Conservation (phyloP, 176 grass and related monocot genomes). For the Cymbopogon citratus region DNA sequence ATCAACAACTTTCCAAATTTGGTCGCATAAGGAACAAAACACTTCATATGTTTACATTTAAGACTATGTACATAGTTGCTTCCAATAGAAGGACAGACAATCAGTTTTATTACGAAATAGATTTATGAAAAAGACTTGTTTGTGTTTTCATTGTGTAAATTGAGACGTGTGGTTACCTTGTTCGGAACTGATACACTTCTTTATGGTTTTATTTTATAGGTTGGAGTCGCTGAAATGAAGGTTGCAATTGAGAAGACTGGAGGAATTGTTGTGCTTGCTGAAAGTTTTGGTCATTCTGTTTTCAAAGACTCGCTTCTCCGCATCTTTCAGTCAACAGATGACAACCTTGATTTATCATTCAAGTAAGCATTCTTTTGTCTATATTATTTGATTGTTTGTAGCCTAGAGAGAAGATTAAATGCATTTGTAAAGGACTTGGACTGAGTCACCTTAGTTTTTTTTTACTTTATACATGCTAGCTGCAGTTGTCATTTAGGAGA, state of each 20-base stretch:
- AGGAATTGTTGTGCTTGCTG: slow-evolving; percentile 82
- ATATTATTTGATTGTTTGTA: not conserved
- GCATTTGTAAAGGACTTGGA: not conserved
- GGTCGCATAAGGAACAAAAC: not conserved
- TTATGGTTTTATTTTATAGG: slow-evolving; percentile 41
- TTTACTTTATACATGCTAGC: not conserved
- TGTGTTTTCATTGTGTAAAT: slow-evolving; percentile 7
- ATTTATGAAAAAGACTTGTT: not conserved
- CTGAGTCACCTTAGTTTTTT: not conserved
- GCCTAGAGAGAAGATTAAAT: not conserved
- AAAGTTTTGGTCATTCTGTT: slow-evolving; percentile 97
- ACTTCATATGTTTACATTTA: slow-evolving; percentile 15
- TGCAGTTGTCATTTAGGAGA: slow-evolving; percentile 1
- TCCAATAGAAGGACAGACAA: not conserved
- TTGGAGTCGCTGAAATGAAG: slow-evolving; percentile 93
- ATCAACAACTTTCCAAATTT: not conserved
- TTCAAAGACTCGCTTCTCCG: slow-evolving; percentile 84
- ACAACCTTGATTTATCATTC: slow-evolving; percentile 82
- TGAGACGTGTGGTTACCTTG: not conserved
- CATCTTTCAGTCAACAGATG: slow-evolving; percentile 72
- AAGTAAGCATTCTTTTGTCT: slow-evolving; percentile 53
- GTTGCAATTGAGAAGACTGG: slow-evolving; percentile 89
- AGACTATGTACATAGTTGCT: not conserved
- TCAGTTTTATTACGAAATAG: not conserved
- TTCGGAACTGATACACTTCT: slow-evolving; percentile 22